phyloP scores from a whole-genome alignment of 306 rosid species.

The Rosa lucieae region DNA sequence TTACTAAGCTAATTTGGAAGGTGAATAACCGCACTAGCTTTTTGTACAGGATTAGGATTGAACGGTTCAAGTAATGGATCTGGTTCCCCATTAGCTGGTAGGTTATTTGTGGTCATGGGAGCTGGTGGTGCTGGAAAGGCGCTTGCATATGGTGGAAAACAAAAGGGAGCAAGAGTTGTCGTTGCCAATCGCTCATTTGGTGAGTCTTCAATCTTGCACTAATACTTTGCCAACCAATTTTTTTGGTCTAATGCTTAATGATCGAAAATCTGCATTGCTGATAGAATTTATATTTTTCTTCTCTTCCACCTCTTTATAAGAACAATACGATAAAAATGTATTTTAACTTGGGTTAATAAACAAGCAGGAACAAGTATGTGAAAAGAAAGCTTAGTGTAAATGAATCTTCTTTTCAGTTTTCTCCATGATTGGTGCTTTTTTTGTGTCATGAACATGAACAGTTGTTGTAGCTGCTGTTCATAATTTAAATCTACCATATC shows the following conservation, averaged over 20 bases:
- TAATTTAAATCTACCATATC: not conserved
- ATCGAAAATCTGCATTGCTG: not conserved
- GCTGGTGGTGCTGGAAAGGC: conserved; percentile 83
- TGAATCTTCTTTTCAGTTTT: not conserved
- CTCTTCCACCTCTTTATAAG: not conserved
- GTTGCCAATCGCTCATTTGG: conserved; percentile 64
- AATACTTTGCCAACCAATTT: not conserved
- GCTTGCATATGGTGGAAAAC: conserved; percentile 73
- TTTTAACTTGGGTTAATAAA: not conserved
- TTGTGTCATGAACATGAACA: not conserved
- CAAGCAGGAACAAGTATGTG: not conserved
- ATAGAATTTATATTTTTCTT: not conserved
- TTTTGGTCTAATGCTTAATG: not conserved
- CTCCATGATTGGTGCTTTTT: not conserved
- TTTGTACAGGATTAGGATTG: conserved; percentile 26
- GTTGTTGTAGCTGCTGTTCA: not conserved
- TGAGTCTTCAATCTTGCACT: conserved; percentile 5
- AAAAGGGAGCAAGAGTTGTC: conserved; percentile 72
- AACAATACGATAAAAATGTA: not conserved
- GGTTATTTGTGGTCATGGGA: conserved; percentile 63
- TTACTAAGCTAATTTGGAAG: not conserved
- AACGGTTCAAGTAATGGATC: conserved; percentile 23
- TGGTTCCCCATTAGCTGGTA: conserved; percentile 57
- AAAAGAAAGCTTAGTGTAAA: not conserved
- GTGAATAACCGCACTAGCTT: not conserved